A percentile compares a stretch with the other conserved stretches of the same genome.
Evolutionary conservation across 106 monocot species (phyloP).

Genomic region (Phalaenopsis equestris): DNA sequence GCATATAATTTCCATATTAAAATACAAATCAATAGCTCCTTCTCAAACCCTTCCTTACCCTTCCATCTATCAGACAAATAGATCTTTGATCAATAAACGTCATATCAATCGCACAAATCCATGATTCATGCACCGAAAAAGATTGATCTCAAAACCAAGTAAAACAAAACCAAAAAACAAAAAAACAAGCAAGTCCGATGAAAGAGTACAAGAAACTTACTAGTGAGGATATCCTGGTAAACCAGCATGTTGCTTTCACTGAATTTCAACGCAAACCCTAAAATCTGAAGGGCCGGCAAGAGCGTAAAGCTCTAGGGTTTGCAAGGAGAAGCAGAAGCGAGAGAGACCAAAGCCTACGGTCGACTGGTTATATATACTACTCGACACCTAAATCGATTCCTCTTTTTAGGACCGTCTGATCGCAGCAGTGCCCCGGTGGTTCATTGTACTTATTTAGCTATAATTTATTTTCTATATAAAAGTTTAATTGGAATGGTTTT

Average conservation of each 20-base stretch:
- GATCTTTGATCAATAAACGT: neutral
- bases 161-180: neutral
- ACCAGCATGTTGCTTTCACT: conserved; percentile 46
- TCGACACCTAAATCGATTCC: neutral
- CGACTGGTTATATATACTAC: neutral
- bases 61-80: neutral
- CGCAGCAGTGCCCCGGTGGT: neutral
- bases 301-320: neutral
- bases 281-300: neutral
- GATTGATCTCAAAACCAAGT: neutral
- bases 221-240: conserved; percentile 65
- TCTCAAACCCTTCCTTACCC: neutral
- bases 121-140: neutral
- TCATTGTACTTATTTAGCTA: too few relatives aligned
- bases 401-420: neutral
- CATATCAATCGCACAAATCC: neutral
- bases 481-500: too few relatives aligned
- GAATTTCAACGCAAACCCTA: conserved; percentile 17
- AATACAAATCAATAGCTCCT: neutral
- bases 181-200: neutral
- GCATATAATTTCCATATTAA: neutral
- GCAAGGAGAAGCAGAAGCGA: neutral
- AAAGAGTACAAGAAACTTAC: conserved; percentile 14
- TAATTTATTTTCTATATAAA: too few relatives aligned
- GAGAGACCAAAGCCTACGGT: neutral